Percentiles rank a stretch among this genome's conserved stretches.
phyloP scores from a whole-genome alignment of 2,329 filamentous ascomycete species.

The Macroventuria anomochaeta region DNA sequence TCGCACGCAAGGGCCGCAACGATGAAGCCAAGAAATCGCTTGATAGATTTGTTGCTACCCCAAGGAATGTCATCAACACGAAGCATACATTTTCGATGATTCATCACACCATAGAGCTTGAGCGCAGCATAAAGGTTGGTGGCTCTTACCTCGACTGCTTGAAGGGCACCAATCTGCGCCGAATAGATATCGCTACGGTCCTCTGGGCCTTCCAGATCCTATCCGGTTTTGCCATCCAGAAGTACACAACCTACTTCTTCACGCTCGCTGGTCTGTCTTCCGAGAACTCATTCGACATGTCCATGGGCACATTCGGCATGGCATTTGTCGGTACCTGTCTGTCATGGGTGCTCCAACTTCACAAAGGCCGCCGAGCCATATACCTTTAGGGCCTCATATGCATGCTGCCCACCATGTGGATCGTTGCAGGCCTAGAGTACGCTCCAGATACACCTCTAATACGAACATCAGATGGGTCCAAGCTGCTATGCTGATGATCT shows the following conservation, averaged over 20 bases:
- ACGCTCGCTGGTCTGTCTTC: slow-evolving; percentile 48
- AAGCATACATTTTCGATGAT: slow-evolving; percentile 76
- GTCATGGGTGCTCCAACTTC: slow-evolving; percentile 77
- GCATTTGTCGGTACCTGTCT: slow-evolving; percentile 69
- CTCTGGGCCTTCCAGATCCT: slow-evolving; percentile 50
- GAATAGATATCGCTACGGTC: slow-evolving; percentile 67
- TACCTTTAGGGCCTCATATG: slow-evolving; percentile 70
- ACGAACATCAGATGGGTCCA: slow-evolving; percentile 51
- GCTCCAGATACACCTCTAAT: slow-evolving; percentile 29
- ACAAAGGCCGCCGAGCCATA: slow-evolving; percentile 73
- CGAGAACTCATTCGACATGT: slow-evolving; percentile 47
- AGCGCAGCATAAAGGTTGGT: slow-evolving; percentile 68
- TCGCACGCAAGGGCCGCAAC: slow-evolving; percentile 66
- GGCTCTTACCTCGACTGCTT: slow-evolving; percentile 81
- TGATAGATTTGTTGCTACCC: slow-evolving; percentile 67
- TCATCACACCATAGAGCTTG: slow-evolving; percentile 79
- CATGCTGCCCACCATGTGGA: slow-evolving; percentile 72
- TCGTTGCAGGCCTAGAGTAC: slow-evolving; percentile 65
- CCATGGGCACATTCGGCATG: slow-evolving; percentile 60
- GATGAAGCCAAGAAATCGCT: slow-evolving; percentile 59
- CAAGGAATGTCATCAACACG: slow-evolving; percentile 52
- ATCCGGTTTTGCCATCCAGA: slow-evolving; percentile 8
- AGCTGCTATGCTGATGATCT: slow-evolving; percentile 20
- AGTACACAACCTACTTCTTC: slow-evolving; percentile 50
- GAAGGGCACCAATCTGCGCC: slow-evolving; percentile 73